Evolutionary conservation across 306 rosid species (phyloP), one percentile per base, ranked within the genome.

Genomic region (Trifolium pratense): DNA sequence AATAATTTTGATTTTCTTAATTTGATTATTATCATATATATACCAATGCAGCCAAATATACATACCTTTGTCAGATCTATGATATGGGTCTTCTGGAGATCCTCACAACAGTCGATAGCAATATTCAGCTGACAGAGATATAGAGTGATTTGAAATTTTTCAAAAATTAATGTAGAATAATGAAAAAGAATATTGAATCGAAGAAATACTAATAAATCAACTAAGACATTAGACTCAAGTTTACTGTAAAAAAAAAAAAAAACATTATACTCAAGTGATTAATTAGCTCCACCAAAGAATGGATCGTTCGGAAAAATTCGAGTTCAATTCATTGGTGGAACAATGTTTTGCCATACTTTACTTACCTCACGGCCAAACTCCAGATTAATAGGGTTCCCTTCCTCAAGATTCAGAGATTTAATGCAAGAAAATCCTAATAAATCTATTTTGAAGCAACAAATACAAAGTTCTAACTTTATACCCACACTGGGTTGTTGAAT

Each of bases 1-100:
- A 21, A 21, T 21, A 21, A 21, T 21, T 1, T 21, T 21, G 25
- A 21, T 21, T 21, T 21, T 21, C 25, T 21, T 21, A 2, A 21
- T 21, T 21, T 21, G 25, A 21, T 48, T 1, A 16, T 1, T 11
- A 23, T 56, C 16, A 1, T 29, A 5, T 14, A 31, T 31, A 31
- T 21, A 46, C 40, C 5, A n/a, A n/a, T n/a, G 16, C 32, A 48
- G 48, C 25, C 7, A 76, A 60, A 68, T 78, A 56, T 29, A 9
- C 16, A 56, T 79, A 89, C 98, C 93, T 92, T 90, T 8, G 92
- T 29, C 69, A 92, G 96, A 81, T 92, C 90, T 76, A 89, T 84
- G 74, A 92, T 89, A 56, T 89, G 89, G 75, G 88, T 86, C 77
- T 83, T 66, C 89, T 81, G 80, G n/a, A 87, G 84, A 84, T 90